Evolutionary conservation across 352 stramenopile genomes (phyloP).

Genomic region (Phytophthora niederhauseri): DNA sequence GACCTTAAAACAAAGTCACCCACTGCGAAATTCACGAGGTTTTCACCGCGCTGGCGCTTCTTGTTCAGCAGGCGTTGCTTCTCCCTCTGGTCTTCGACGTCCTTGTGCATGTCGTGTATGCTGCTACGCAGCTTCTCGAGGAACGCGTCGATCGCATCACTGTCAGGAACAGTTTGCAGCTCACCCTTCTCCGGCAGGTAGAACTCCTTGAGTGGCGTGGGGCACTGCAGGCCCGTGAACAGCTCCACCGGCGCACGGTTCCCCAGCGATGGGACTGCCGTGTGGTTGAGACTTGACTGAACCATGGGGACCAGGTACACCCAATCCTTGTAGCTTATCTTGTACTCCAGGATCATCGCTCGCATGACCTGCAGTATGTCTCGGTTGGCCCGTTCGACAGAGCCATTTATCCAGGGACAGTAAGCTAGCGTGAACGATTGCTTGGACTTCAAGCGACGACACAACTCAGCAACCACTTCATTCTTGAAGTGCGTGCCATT

Average conservation of each 20-base stretch:
- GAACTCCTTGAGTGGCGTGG: background rate
- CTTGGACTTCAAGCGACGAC: slow-evolving; percentile 18
- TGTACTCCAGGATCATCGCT: slow-evolving; percentile 30
- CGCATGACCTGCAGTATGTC: slow-evolving; percentile 40
- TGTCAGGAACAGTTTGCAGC: background rate
- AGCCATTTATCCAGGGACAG: slow-evolving; percentile 41
- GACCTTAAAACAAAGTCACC: slow-evolving; percentile 15
- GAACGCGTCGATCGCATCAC: background rate
- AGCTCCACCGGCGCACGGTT: background rate
- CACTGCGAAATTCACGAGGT: slow-evolving; percentile 8
- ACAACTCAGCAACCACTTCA: slow-evolving; percentile 25
- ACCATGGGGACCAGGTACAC: slow-evolving; percentile 21
- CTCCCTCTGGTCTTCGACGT: background rate
- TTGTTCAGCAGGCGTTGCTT: slow-evolving; percentile 6
- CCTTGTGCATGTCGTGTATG: background rate
- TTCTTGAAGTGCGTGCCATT: slow-evolving; percentile 9
- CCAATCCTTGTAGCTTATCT: background rate
- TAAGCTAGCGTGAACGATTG: slow-evolving; percentile 37
- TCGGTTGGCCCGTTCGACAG: slow-evolving; percentile 33
- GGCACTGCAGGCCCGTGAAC: slow-evolving; percentile 5
- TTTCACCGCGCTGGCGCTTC: slow-evolving; percentile 3
- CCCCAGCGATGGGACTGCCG: slow-evolving; percentile 16
- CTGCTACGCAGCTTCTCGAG: background rate
- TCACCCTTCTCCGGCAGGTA: background rate
- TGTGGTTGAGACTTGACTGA: slow-evolving; percentile 37